These are phyloP conservation scores for Sordaria brevicollis DNA, from an alignment of 495 filamentous ascomycete species.

Conservation along the genomic window DNA sequence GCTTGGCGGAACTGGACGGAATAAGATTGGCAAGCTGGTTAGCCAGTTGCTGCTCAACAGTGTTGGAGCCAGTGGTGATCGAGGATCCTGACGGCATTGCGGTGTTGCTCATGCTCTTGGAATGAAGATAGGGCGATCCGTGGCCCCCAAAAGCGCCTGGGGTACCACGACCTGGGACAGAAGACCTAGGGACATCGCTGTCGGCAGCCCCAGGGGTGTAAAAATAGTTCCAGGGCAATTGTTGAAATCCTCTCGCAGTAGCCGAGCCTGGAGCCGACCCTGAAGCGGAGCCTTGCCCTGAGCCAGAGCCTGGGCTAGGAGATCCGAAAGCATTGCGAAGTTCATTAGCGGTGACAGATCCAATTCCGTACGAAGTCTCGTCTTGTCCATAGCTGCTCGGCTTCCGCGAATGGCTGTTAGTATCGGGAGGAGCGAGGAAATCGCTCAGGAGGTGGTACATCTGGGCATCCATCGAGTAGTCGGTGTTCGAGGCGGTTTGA, in stretches of 20 bases:
- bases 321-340: slow-evolving; percentile 19
- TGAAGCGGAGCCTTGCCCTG: not conserved
- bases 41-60: not conserved
- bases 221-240: slow-evolving; percentile 35
- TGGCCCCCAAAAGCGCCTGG: not conserved
- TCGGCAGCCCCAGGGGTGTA: slow-evolving; percentile 23
- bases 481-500: slow-evolving; percentile 3
- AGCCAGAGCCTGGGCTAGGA: slow-evolving; percentile 10
- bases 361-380: slow-evolving; percentile 30
- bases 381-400: slow-evolving; percentile 7
- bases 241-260: slow-evolving; percentile 27
- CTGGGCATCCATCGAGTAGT: slow-evolving; percentile 21
- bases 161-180: not conserved
- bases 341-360: slow-evolving; percentile 26
- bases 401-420: not conserved
- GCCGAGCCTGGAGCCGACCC: slow-evolving; percentile 25
- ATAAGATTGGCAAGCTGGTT: slow-evolving; percentile 1
- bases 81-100: not conserved
- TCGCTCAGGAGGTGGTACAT: slow-evolving; percentile 33
- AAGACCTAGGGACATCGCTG: not conserved
- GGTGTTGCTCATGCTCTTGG: slow-evolving; percentile 11
- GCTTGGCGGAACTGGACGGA: not conserved
- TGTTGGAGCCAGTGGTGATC: not conserved
- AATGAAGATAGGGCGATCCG: slow-evolving; percentile 5
- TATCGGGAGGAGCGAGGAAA: slow-evolving; percentile 27